Evolutionary conservation across 1,284 basidiomycete species (phyloP).

Genomic region (Erythrobasidium hasegawianum): DNA sequence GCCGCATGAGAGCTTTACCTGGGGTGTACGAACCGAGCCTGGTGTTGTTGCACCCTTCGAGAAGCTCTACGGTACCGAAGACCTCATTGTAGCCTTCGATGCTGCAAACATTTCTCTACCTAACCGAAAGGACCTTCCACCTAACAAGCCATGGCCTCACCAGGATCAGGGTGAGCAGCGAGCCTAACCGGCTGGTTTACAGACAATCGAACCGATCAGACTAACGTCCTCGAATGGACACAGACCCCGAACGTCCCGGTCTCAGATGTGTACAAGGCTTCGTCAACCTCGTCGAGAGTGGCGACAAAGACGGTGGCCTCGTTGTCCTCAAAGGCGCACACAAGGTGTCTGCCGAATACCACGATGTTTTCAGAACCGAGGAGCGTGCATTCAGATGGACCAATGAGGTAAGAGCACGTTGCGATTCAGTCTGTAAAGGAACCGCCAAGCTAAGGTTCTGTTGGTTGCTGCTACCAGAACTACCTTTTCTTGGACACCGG

Average conservation of each 20-base stretch:
- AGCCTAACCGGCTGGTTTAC: no score
- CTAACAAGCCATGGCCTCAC: conserved; percentile 49
- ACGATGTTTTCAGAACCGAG: background rate
- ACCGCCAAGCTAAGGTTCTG: no score
- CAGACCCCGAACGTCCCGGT: conserved; percentile 45
- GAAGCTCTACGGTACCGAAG: conserved; percentile 48
- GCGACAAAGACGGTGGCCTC: conserved; percentile 1
- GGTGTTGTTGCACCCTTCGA: conserved; percentile 31
- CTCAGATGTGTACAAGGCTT: conserved; percentile 51
- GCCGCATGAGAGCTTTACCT: conserved; percentile 35
- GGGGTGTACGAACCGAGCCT: conserved; percentile 36
- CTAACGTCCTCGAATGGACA: no score
- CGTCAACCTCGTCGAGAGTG: conserved; percentile 43
- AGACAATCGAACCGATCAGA: no score
- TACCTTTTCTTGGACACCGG: background rate
- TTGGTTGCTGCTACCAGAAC: background rate
- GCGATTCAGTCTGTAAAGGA: no score
- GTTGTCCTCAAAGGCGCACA: background rate
- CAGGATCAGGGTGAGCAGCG: conserved; percentile 45
- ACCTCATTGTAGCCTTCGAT: conserved; percentile 50
- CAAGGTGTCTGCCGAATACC: background rate
- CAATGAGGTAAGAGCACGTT: background rate
- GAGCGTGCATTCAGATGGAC: background rate
- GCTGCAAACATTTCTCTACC: conserved; percentile 27
- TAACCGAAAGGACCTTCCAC: conserved; percentile 13